Evolutionary conservation across 208 protist species (phyloP).

Genomic region (Wallacemonas sp.): DNA sequence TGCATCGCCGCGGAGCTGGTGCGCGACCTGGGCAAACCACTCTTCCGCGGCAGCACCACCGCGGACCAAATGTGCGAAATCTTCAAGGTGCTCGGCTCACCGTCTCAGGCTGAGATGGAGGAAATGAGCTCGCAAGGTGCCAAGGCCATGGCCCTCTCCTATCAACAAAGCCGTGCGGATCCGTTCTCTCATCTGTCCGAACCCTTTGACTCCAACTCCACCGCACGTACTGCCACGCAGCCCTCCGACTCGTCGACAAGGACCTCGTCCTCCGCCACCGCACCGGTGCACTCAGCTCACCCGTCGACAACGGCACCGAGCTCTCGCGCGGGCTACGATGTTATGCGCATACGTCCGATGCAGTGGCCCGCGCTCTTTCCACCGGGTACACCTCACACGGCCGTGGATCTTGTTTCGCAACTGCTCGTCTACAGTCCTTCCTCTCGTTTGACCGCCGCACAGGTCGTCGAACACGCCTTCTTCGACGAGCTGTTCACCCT

Average conservation of each 20-base stretch:
- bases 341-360: constrained; percentile 95
- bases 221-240: background rate
- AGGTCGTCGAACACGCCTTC: constrained; percentile 98
- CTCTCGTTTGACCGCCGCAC: constrained; percentile 94
- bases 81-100: constrained; percentile 94
- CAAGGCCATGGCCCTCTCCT: constrained; percentile 40
- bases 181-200: constrained; percentile 6
- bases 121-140: constrained; percentile 97
- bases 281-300: too few relatives aligned
- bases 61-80: constrained; percentile 98
- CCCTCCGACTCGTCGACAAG: background rate
- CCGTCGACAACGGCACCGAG: too few relatives aligned
- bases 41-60: constrained; percentile 93
- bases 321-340: too few relatives aligned
- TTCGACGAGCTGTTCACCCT: constrained; percentile 93
- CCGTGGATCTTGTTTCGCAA: constrained; percentile 95
- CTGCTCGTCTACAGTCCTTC: constrained; percentile 96
- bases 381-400: constrained; percentile 76
- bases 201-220: background rate
- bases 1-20: constrained; percentile 96
- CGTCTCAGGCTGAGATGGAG: constrained; percentile 91
- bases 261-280: background rate
- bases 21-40: constrained; percentile 54
- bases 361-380: constrained; percentile 93
- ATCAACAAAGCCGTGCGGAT: constrained; percentile 20